Evolutionary conservation across 2,329 filamentous ascomycete genomes (phyloP), one percentile per base, ranked within the genome.

Genomic region (Cyphellophora attinorum): DNA sequence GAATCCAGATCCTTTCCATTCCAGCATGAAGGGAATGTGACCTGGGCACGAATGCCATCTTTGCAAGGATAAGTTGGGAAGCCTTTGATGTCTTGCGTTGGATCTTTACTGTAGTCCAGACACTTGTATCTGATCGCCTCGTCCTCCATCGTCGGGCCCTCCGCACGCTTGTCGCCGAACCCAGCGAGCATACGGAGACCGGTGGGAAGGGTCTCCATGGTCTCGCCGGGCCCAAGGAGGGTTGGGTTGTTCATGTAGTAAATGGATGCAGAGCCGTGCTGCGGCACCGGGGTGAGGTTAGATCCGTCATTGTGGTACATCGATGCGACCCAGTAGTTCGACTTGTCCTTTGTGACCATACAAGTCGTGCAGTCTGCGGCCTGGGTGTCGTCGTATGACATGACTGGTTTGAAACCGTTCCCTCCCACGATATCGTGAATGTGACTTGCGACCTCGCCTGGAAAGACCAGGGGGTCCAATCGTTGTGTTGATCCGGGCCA

Each of bases 21-120:
- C 81, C 85, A 93, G 72, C 85, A 94, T 2, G 80, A 85, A 1
- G 85, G 84, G 61, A 94, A 93, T 71, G 85, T 84, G 40, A 93
- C 61, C 59, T 94, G 85, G 25, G 89, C 66, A 33, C 86, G 80
- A 31, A 93, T 54, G 39, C 89, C 89, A 50, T 93, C 72, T 11
- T 63, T 61, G 62, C 89, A 96, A 61, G 91, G 85, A 15, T 40
- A 21, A 58, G 94, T 85, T 5, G 81, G 66, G 19, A 52, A 51
- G 19, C 60, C 65, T 27, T 51, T 48, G 44, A 44, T 52, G 27
- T 46, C 41, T n/a, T n/a, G n/a, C 72, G 95, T 79, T 41, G 96
- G 64, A 16, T 64, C 46, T 74, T 74, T 2, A 78, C 77, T 44
- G 85, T 72, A 0, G 79, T 74, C 37, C 77, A 19, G 19, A 12